Evolutionary conservation across 768 basidiomycete species (phyloP), one percentile per base, ranked within the genome.

Genomic region (Vishniacozyma victoriae): DNA sequence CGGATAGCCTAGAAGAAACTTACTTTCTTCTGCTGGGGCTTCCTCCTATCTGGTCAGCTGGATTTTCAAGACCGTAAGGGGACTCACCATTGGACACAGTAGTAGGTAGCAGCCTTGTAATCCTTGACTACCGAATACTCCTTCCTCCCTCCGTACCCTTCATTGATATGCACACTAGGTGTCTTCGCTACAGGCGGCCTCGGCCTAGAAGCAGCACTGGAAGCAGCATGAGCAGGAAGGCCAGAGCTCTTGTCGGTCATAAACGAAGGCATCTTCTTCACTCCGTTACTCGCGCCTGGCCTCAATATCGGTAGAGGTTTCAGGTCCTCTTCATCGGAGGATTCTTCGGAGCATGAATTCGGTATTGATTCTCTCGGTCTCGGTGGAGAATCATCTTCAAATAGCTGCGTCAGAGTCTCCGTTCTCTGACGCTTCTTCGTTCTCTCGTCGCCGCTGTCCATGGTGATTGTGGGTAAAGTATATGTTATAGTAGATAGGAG

Each of bases 21-120:
- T 27, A 67, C 64, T 55, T 67, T 67, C 42, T 67, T 67, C 38
- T 44, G 45, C 35, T 67, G 64, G 0, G 64, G 64, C 35, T 67
- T 67, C 29, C 64, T 35, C 62, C 64, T 67, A 31, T 6, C 33
- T 25, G 18, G 5, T 24, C 29, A 9, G 29, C 38, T 18, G 11
- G 23, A 24, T 25, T 11, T 29, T 43, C 31, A 55, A 38, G 19
- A 29, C 20, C n/a, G 23, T 11, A 5, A 35, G 15, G 40, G 6
- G 20, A 46, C 61, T 57, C 48, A 67, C 64, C 61, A 67, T 43
- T 61, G 59, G 4, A 59, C 59, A 2, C 46, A 44, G 26, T 41
- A 67, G 48, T 59, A 63, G 14, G 31, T 35, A 4, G 54, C 54
- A 16, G 41, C 44, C 24, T 26, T 35, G 19, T 19, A 29, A 35